Base-by-base conservation (phyloP, 768 basidiomycete genomes). In the Mycena polygramma region DNA sequence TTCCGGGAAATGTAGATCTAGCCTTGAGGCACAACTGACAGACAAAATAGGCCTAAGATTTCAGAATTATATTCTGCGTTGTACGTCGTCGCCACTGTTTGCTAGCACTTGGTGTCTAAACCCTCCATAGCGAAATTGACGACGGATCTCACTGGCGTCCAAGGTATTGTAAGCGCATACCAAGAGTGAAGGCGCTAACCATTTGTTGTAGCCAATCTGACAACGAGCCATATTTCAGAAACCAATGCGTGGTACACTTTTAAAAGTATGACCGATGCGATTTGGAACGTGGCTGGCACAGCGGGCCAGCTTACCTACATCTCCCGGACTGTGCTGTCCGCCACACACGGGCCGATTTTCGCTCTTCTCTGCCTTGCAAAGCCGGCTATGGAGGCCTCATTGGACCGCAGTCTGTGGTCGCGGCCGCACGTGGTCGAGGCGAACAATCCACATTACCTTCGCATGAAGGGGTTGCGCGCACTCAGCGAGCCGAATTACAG, bases 131-230 rank as follows among this genome's bases (percentile, higher is more conserved):
- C 60, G 24, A 70, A 64, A 46, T 51, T 73, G 13, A 54, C 63
- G 57, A 73, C 68, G 26, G 65, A 70, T 17, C 62, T 73, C 1
- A 64, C 72, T 13, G 65, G 68, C 14, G 68, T 67, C 19, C 65
- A 66, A 67, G 65, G 66, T 68, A 43, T 5, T 35, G 13, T 17
- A 5, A 15, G 14, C 24, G 46, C 37, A 2, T 26, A 52, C 9
- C 11, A 36, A 41, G 39, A 26, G 11, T 30, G 35, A 17, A 14
- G 19, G 51, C 19, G 11, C 45, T 64, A 14, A 55, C 11, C 30
- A 9, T 55, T 17, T 11, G 39, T 30, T 55, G 19, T 52, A 70
- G 69, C 69, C 43, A 72, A 66, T 20, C 17, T 59, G 8, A 53
- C 48, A 30, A 53, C 63, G 1, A 24, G 26, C 7, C 60, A 63